phyloP scores from a whole-genome alignment of 2,329 filamentous ascomycete species.

The Xylaria sp. region DNA sequence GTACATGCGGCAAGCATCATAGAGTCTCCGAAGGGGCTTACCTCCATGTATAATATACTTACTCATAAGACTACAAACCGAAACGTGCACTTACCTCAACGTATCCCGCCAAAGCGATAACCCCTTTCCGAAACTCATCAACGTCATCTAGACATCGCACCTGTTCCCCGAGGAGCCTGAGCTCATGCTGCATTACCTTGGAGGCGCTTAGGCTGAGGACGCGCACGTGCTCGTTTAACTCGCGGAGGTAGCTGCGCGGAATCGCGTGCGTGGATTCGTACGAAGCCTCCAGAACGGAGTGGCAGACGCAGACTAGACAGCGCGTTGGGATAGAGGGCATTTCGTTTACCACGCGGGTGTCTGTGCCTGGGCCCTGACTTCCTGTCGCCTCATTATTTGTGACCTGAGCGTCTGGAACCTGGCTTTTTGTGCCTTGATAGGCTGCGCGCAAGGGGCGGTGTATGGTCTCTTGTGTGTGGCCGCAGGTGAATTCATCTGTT shows the following conservation, averaged over 20 bases:
- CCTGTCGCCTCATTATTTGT: conserved; percentile 17
- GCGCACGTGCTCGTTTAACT: not conserved
- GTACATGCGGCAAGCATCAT: not conserved
- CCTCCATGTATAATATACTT: not conserved
- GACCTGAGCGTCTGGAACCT: no score
- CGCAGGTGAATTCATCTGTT: conserved; percentile 34
- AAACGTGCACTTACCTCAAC: conserved; percentile 4
- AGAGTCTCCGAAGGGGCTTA: not conserved
- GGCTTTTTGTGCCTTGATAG: no score
- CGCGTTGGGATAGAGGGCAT: conserved; percentile 12
- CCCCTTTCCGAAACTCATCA: not conserved
- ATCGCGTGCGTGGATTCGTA: not conserved
- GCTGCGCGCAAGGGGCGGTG: not conserved
- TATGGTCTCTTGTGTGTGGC: conserved; percentile 26
- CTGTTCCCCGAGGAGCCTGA: not conserved
- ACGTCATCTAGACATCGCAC: not conserved
- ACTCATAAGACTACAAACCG: not conserved
- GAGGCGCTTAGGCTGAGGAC: not conserved
- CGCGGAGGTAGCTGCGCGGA: conserved; percentile 6
- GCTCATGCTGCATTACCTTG: not conserved
- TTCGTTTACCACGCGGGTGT: not conserved
- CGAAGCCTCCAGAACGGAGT: conserved; percentile 7
- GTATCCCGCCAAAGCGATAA: conserved; percentile 11
- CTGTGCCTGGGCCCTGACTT: not conserved
- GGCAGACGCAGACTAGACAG: conserved; percentile 34